A percentile compares a stretch with the other conserved stretches of the same genome.
These are phyloP conservation scores for Naegleria gruberi DNA, from an alignment of 208 protist species.

Conservation along the genomic window DNA sequence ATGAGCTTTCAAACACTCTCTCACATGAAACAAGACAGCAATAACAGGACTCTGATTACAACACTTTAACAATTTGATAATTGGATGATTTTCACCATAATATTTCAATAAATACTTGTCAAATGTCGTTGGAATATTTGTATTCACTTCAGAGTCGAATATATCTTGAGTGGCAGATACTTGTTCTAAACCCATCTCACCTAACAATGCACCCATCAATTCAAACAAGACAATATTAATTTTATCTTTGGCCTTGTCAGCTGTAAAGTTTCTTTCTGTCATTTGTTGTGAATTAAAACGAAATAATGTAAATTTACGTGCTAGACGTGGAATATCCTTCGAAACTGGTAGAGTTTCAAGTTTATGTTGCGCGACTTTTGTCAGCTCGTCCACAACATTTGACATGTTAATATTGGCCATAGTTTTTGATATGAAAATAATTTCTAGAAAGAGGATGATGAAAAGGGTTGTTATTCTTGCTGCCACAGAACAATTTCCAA, in stretches of 20 bases:
- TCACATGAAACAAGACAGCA: not conserved
- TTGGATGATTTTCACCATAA: not conserved
- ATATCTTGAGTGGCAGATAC: not conserved
- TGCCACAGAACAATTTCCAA: no score
- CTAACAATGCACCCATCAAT: not conserved
- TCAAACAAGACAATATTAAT: not conserved
- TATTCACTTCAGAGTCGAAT: not conserved
- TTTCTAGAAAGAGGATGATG: no score
- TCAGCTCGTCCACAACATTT: not conserved
- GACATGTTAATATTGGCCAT: not conserved
- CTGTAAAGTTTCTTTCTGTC: not conserved
- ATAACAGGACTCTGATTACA: conserved; percentile 4
- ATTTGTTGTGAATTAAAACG: not conserved
- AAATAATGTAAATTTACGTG: not conserved
- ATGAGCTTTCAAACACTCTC: not conserved
- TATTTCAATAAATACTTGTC: not conserved
- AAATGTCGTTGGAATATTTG: not conserved
- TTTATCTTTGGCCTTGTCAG: not conserved
- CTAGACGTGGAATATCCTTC: not conserved
- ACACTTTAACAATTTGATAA: not conserved
- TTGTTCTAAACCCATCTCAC: not conserved
- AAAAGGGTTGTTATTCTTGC: no score
- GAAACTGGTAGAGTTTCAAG: not conserved
- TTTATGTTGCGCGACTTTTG: not conserved
- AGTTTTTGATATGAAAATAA: no score